Evolutionary conservation across 2,329 filamentous ascomycete species (phyloP).

Genomic region (Monosporascus cannonballus): DNA sequence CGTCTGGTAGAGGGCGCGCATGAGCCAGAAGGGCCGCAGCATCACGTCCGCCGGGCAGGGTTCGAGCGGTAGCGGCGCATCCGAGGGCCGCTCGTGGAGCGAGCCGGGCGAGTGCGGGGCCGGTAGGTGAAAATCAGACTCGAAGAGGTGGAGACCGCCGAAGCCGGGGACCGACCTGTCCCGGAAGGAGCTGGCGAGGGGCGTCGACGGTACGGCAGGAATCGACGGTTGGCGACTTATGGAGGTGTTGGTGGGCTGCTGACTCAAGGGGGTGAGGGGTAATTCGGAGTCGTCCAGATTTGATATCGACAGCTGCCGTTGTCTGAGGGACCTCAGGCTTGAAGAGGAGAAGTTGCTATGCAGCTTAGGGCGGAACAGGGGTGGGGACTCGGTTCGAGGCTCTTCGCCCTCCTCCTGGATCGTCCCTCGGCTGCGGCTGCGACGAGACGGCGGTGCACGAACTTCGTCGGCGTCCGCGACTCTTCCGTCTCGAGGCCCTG

Average conservation of each 20-base stretch:
- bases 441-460: conserved; percentile 24
- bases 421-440: conserved; percentile 20
- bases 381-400: conserved; percentile 47
- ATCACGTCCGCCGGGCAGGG: conserved; percentile 85
- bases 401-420: conserved; percentile 33
- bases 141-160: conserved; percentile 74
- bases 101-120: conserved; percentile 54
- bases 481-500: conserved; percentile 18
- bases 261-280: conserved; percentile 67
- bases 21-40: conserved; percentile 95
- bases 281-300: conserved; percentile 62
- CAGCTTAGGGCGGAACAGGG: conserved; percentile 40
- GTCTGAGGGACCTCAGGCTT: conserved; percentile 65
- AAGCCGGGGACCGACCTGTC: conserved; percentile 51
- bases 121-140: conserved; percentile 68
- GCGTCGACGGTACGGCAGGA: conserved; percentile 58
- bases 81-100: conserved; percentile 54
- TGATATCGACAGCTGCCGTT: conserved; percentile 65
- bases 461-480: conserved; percentile 11
- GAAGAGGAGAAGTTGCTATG: conserved; percentile 67
- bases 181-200: conserved; percentile 56
- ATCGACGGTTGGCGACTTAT: conserved; percentile 48
- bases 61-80: conserved; percentile 74
- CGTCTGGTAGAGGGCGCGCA: conserved; percentile 90
- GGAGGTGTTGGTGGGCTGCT: conserved; percentile 47